Evolutionary conservation across 2,329 filamentous ascomycete species (phyloP).

Genomic region (Aureobasidium musti): DNA sequence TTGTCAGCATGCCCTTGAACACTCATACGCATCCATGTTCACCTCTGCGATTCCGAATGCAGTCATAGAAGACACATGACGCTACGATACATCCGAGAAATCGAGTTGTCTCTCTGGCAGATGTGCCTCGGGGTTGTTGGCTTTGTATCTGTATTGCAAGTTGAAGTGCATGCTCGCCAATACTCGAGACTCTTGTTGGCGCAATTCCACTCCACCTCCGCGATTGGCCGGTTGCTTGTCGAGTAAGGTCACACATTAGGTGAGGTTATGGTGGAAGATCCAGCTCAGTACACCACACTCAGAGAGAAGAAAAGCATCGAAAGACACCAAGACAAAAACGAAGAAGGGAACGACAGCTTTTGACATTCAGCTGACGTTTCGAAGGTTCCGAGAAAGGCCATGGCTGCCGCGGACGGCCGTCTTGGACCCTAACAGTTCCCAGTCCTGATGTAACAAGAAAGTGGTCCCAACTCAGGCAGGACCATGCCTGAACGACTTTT

Average conservation of each 20-base stretch:
- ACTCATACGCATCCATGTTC: too few species aligned
- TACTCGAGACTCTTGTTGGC: neutral
- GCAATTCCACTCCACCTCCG: neutral
- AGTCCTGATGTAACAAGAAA: conserved; percentile 17
- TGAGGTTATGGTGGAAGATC: neutral
- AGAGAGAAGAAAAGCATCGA: neutral
- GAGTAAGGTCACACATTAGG: neutral
- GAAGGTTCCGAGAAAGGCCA: neutral
- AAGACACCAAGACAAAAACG: neutral
- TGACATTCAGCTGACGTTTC: conserved; percentile 10
- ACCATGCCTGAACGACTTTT: conserved; percentile 3
- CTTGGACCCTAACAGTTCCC: neutral
- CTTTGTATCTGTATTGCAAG: conserved; percentile 19
- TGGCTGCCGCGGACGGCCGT: conserved; percentile 15
- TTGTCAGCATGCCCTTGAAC: neutral
- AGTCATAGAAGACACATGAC: conserved; percentile 20
- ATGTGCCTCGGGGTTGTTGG: conserved; percentile 6
- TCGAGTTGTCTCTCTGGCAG: neutral
- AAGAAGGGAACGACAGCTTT: neutral
- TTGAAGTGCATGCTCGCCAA: conserved; percentile 18
- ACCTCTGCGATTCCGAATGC: conserved; percentile 4
- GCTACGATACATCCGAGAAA: conserved; percentile 1
- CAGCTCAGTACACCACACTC: neutral
- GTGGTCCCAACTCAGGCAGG: conserved; percentile 12
- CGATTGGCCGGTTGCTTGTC: neutral